Evolutionary conservation across 139 green algal genomes (phyloP), one percentile per base, ranked within the genome.

Genomic region (Zygnema cylindricum): DNA sequence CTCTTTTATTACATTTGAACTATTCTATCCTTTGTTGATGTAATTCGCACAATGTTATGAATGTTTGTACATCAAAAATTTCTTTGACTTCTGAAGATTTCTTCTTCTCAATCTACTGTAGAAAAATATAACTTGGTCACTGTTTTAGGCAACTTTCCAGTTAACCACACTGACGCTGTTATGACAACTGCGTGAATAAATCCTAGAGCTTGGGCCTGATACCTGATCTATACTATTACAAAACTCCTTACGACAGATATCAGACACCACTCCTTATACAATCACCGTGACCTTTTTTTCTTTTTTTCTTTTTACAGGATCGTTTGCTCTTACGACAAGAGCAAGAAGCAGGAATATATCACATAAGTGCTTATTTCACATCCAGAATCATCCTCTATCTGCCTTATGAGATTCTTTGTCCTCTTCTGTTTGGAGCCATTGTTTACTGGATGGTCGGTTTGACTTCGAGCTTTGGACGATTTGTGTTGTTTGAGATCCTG

Each of bases 391-490:
- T 88, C 3, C 83, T 88, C 25, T 36, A 55, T 38, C 63, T 82
- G 63, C 83, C 83, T 0, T 88, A 84, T 63, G 83, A 88, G 83
- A 76, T 88, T 75, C 63, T 82, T 33, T 49, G 42, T 11, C 83
- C 83, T 21, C 41, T 88, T 42, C 36, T 88, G 69, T 88, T 84
- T 63, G 57, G 32, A 36, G 2, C 2, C 83, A 83, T 88, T 75
- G 39, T 57, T 32, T 88, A 88, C 33, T 88, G 83, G 83, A 88
- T 88, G 83, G 73, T 32, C 54, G 83, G 83, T 1, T 75, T 88
- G 39, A 88, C 49, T 75, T 43, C 83, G 22, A 41, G 33, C 63
- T 83, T 83, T 57, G 83, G 63, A 21, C 63, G 69, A 35, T 88
- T 88, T 54, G 54, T 88, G 33, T 57, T 84, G 25, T 82, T 83